phyloP scores from a whole-genome alignment of 352 stramenopile species.

The Pythium biforme region DNA sequence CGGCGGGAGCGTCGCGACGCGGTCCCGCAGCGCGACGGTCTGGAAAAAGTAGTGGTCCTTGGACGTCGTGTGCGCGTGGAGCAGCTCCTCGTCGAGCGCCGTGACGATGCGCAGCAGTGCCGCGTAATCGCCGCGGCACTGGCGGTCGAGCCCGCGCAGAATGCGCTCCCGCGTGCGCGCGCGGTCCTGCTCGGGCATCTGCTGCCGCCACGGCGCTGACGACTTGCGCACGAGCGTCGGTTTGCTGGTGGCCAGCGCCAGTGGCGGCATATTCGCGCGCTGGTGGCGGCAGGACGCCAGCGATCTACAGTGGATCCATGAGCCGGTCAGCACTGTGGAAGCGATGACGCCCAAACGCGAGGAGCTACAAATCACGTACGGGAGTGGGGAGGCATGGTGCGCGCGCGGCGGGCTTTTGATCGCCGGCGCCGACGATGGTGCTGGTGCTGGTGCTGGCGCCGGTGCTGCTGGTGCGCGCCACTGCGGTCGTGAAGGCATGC shows the following conservation, averaged over 20 bases:
- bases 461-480: constrained; percentile 2
- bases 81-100: constrained; percentile 75
- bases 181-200: constrained; percentile 55
- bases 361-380: constrained; percentile 5
- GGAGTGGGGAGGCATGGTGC: constrained; percentile 5
- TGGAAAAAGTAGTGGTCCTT: constrained; percentile 68
- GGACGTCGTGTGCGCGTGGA: constrained; percentile 72
- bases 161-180: constrained; percentile 65
- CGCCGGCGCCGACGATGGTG: background rate
- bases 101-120: constrained; percentile 57
- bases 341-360: too few relatives aligned
- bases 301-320: background rate
- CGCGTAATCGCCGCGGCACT: constrained; percentile 66
- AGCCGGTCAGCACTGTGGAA: too few relatives aligned
- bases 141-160: constrained; percentile 47
- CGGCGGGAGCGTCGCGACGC: constrained; percentile 43
- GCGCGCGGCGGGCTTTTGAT: background rate
- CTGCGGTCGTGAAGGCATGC: constrained; percentile 8
- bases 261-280: constrained; percentile 4
- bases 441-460: background rate
- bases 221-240: constrained; percentile 44
- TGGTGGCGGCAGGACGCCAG: background rate
- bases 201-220: constrained; percentile 51
- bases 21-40: constrained; percentile 45
- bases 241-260: constrained; percentile 25